These are phyloP conservation scores for Pseudonitzschia multistriata DNA, from an alignment of 108 stramenopile genomes.

Conservation along the genomic window DNA sequence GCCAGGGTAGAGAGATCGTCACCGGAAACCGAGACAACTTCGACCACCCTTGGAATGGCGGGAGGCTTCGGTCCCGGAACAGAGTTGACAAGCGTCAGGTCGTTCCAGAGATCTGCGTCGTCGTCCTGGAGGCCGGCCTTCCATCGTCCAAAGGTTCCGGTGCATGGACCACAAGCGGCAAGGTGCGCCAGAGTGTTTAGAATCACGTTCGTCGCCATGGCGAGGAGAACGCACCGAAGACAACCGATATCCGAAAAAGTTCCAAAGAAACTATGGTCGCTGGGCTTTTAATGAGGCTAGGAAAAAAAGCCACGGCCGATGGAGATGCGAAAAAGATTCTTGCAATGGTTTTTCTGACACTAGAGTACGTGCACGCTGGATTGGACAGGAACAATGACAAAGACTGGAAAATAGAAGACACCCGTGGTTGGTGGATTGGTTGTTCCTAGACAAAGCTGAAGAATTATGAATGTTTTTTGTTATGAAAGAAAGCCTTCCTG, in stretches of 20 bases:
- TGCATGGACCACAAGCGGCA: neutral
- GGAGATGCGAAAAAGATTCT: constrained; percentile 1
- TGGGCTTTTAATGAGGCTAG: no score
- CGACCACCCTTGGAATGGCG: constrained; percentile 25
- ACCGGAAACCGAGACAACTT: neutral
- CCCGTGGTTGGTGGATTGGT: neutral
- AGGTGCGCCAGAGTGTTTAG: neutral
- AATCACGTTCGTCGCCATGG: constrained; percentile 4
- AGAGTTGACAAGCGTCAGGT: constrained; percentile 12
- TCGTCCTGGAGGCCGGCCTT: constrained; percentile 7
- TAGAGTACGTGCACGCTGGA: neutral
- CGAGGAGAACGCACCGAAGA: neutral
- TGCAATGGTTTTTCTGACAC: neutral
- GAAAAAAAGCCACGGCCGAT: neutral
- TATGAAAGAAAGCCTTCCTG: neutral
- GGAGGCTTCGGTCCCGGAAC: constrained; percentile 10
- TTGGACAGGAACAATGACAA: neutral
- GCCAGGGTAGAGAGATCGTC: constrained; percentile 26
- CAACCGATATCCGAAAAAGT: neutral
- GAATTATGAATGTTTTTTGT: constrained; percentile 10
- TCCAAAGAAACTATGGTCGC: no score
- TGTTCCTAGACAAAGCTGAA: constrained; percentile 12
- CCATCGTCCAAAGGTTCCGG: constrained; percentile 11
- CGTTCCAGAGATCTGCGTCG: constrained; percentile 26
- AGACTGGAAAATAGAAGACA: neutral